A percentile compares a stretch with the other conserved stretches of the same genome.
phyloP scores from a whole-genome alignment of 106 monocot species.

The Xerophyta viscosa region DNA sequence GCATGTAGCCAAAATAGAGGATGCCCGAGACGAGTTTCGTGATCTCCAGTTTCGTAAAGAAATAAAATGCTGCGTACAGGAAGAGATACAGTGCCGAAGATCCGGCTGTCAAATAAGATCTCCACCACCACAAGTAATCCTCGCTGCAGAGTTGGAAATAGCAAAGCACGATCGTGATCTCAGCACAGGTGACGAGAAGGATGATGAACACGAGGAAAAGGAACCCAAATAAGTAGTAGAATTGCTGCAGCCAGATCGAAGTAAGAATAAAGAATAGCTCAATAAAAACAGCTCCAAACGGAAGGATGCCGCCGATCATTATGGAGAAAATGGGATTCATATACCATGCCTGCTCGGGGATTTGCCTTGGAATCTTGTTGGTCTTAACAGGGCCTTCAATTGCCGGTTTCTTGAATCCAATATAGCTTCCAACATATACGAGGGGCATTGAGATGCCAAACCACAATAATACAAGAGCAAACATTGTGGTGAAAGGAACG shows the following conservation, averaged over 20 bases:
- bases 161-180: conserved; percentile 93
- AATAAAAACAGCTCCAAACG: conserved; percentile 94
- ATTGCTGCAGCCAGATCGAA: conserved; percentile 98
- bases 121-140: conserved; percentile 99
- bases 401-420: conserved; percentile 82
- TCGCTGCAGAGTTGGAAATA: conserved; percentile 99
- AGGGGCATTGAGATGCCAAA: conserved; percentile 96
- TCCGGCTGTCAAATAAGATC: conserved; percentile 85
- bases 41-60: conserved; percentile 97
- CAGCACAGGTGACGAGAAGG: conserved; percentile 82
- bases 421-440: conserved; percentile 68
- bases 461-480: conserved; percentile 87
- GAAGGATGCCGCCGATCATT: conserved; percentile 92
- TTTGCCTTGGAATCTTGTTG: conserved; percentile 94
- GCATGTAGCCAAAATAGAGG: conserved; percentile 97
- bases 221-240: conserved; percentile 98
- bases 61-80: conserved; percentile 88
- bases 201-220: conserved; percentile 91
- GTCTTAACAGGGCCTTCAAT: conserved; percentile 92
- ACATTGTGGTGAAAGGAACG: conserved; percentile 97
- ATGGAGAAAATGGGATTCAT: conserved; percentile 93
- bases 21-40: conserved; percentile 79
- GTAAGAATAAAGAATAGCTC: conserved; percentile 98
- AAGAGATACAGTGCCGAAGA: conserved; percentile 95
- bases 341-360: conserved; percentile 96